These are phyloP conservation scores for Neospermospora avenae DNA, from an alignment of 2,329 filamentous ascomycete species.

Conservation along the genomic window DNA sequence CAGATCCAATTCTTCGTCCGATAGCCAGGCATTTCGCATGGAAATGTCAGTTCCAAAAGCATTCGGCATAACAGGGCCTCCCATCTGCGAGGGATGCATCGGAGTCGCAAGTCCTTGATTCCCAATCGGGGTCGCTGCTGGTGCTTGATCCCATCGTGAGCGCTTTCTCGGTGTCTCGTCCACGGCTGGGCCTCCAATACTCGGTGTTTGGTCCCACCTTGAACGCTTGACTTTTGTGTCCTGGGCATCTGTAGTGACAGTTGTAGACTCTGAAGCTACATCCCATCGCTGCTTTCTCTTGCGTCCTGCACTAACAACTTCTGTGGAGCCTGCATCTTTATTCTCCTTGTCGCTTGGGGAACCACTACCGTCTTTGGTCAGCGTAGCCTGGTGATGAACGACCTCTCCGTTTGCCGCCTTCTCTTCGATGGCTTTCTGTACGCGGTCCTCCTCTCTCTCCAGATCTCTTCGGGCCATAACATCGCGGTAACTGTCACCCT, in stretches of 20 bases:
- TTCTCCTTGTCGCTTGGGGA: constrained; percentile 63
- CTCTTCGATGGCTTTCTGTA: constrained; percentile 75
- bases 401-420: constrained; percentile 55
- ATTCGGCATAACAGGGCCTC: constrained; percentile 48
- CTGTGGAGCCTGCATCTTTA: constrained; percentile 64
- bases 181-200: constrained; percentile 47
- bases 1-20: constrained; percentile 89
- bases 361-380: constrained; percentile 58
- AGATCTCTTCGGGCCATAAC: constrained; percentile 88
- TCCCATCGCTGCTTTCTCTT: constrained; percentile 98
- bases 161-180: constrained; percentile 67
- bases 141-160: constrained; percentile 90
- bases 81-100: constrained; percentile 65
- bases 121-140: constrained; percentile 72
- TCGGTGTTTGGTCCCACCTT: constrained; percentile 82
- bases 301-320: constrained; percentile 58
- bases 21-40: constrained; percentile 74
- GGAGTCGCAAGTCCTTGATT: constrained; percentile 74
- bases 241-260: constrained; percentile 47
- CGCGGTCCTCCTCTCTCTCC: constrained; percentile 88
- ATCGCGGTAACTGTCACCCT: constrained; percentile 81
- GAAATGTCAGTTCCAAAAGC: constrained; percentile 80
- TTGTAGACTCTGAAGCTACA: constrained; percentile 58
- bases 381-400: constrained; percentile 66
- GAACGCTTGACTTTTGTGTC: constrained; percentile 65